A percentile compares a stretch with the other conserved stretches of the same genome.
phyloP scores from a whole-genome alignment of 1,139 yeast species.

The Yamadazyma songkhlaensis region DNA sequence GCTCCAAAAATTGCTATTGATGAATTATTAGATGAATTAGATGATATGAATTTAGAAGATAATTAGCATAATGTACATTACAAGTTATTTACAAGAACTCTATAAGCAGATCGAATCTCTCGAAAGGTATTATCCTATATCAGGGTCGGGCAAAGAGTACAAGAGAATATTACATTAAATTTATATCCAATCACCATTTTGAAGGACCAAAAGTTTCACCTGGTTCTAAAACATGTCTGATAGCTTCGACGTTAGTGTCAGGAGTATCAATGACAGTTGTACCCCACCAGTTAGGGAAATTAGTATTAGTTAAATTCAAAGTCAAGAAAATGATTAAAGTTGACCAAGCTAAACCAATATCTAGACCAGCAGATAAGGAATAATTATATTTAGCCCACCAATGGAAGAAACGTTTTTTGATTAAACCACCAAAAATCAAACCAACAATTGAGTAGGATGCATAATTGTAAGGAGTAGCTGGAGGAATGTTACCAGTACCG shows the following conservation, averaged over 20 bases:
- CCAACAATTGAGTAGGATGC: conserved; percentile 39
- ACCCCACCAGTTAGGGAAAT: conserved; percentile 43
- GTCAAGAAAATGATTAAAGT: conserved; percentile 38
- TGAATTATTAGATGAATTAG: conserved; percentile 86
- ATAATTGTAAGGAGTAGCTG: conserved; percentile 46
- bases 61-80: conserved; percentile 6
- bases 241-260: conserved; percentile 11
- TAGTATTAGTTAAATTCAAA: conserved; percentile 26
- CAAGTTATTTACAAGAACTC: not conserved
- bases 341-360: conserved; percentile 43
- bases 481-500: conserved; percentile 48
- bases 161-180: not conserved
- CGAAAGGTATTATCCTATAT: no score
- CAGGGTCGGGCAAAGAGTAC: no score
- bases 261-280: conserved; percentile 10
- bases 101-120: not conserved
- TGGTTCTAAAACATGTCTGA: conserved; percentile 11
- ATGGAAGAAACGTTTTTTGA: conserved; percentile 38
- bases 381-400: conserved; percentile 47
- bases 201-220: conserved; percentile 22
- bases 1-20: conserved; percentile 77
- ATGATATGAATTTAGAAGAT: conserved; percentile 81
- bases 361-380: conserved; percentile 42
- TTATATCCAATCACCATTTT: conserved; percentile 11
- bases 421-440: conserved; percentile 25